Evolutionary conservation across 306 rosid genomes (phyloP).

Genomic region (Rosa multiflora): DNA sequence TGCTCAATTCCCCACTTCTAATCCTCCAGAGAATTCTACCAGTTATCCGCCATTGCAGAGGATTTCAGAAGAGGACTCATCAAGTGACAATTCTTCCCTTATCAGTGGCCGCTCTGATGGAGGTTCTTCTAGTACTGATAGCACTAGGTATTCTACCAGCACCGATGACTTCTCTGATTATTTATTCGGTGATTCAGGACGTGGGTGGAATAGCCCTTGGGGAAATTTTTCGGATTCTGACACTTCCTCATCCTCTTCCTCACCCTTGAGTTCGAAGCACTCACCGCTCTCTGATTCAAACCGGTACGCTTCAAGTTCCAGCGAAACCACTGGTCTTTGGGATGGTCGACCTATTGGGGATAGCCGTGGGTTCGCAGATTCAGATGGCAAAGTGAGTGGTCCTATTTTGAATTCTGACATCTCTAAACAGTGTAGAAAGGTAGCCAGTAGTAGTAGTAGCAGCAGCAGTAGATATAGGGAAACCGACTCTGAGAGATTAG

Average conservation of each 20-base stretch:
- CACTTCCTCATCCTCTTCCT: conserved; percentile 53
- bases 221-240: conserved; percentile 51
- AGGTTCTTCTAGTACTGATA: conserved; percentile 85
- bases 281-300: conserved; percentile 59
- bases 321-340: conserved; percentile 20
- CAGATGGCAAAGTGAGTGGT: conserved; percentile 27
- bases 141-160: conserved; percentile 61
- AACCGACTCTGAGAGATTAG: conserved; percentile 57
- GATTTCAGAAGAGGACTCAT: conserved; percentile 73
- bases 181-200: conserved; percentile 69
- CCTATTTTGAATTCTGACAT: conserved; percentile 56
- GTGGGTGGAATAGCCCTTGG: conserved; percentile 42
- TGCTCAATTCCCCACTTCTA: conserved; percentile 26
- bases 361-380: conserved; percentile 24
- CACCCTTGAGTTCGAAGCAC: conserved; percentile 51
- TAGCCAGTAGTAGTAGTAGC: conserved; percentile 48
- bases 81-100: conserved; percentile 87
- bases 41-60: conserved; percentile 36
- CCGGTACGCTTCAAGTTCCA: conserved; percentile 47
- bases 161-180: conserved; percentile 79
- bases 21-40: conserved; percentile 37
- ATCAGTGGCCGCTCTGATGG: conserved; percentile 76
- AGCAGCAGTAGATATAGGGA: conserved; percentile 33
- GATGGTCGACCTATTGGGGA: conserved; percentile 20
- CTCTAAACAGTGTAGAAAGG: conserved; percentile 44